Evolutionary conservation across 1,139 yeast genomes (phyloP).

Genomic region (Yarrowia galli): DNA sequence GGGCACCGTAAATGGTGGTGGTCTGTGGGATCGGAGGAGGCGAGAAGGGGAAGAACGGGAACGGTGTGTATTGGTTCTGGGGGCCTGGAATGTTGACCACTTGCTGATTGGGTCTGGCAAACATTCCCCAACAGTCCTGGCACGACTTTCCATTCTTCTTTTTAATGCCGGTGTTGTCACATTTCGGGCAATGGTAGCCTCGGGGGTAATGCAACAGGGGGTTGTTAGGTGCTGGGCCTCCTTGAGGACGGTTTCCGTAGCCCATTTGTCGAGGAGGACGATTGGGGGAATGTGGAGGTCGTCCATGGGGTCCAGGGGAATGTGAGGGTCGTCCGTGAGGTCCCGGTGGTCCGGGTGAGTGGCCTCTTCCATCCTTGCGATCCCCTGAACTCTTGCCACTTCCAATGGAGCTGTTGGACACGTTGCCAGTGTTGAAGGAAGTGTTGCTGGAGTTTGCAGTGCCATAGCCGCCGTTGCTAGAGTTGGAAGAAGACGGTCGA

Average conservation of each 20-base stretch:
- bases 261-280: slow-evolving; percentile 41
- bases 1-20: slow-evolving; percentile 24
- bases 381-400: background rate
- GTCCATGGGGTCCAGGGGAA: slow-evolving; percentile 38
- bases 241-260: slow-evolving; percentile 18
- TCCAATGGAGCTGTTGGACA: background rate
- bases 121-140: slow-evolving; percentile 72
- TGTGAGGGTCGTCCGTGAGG: slow-evolving; percentile 39
- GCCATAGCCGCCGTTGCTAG: background rate
- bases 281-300: slow-evolving; percentile 40
- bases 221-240: slow-evolving; percentile 43
- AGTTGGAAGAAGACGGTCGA: background rate
- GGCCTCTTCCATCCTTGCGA: background rate
- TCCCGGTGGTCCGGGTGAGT: slow-evolving; percentile 12
- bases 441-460: slow-evolving; percentile 10
- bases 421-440: background rate
- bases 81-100: slow-evolving; percentile 40
- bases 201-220: slow-evolving; percentile 76
- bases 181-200: slow-evolving; percentile 68
- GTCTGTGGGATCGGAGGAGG: slow-evolving; percentile 40
- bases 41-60: slow-evolving; percentile 13
- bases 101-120: slow-evolving; percentile 54
- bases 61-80: slow-evolving; percentile 1
- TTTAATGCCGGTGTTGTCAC: slow-evolving; percentile 79
- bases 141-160: slow-evolving; percentile 70